These are phyloP conservation scores for Phytopythium aichiense DNA, from an alignment of 352 stramenopile species.

Conservation along the genomic window DNA sequence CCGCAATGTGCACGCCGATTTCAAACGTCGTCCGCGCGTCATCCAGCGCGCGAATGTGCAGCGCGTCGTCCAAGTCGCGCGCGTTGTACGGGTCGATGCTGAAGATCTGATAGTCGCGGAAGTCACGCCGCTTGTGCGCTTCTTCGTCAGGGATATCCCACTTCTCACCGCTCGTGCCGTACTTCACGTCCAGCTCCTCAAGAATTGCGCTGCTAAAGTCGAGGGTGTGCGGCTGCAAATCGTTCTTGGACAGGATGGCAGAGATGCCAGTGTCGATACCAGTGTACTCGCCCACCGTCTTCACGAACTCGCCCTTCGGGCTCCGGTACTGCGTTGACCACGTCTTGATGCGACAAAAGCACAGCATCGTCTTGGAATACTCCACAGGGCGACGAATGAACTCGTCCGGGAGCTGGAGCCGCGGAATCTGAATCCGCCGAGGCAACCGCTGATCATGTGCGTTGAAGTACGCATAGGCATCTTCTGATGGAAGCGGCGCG, in stretches of 20 bases:
- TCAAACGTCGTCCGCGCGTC: conserved; percentile 64
- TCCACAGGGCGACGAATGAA: conserved; percentile 50
- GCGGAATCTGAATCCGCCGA: conserved; percentile 64
- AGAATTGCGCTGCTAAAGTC: conserved; percentile 67
- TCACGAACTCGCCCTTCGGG: conserved; percentile 72
- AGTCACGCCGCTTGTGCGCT: conserved; percentile 84
- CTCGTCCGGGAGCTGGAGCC: conserved; percentile 59
- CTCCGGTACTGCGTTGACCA: conserved; percentile 57
- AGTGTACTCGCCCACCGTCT: conserved; percentile 69
- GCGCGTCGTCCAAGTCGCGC: conserved; percentile 95
- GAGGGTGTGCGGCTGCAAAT: conserved; percentile 73
- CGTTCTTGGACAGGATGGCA: conserved; percentile 88
- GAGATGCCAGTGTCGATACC: conserved; percentile 90
- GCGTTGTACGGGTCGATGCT: conserved; percentile 97
- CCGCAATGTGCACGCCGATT: conserved; percentile 98
- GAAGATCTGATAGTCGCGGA: conserved; percentile 91
- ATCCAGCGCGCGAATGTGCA: conserved; percentile 87
- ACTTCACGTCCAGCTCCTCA: conserved; percentile 73
- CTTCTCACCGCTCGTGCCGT: conserved; percentile 57
- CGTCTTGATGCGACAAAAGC: conserved; percentile 63
- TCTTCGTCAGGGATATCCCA: conserved; percentile 83
- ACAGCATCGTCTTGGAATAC: conserved; percentile 74
- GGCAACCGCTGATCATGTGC: conserved; percentile 62
- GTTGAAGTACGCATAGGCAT: conserved; percentile 72
- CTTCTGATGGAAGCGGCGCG: conserved; percentile 31